Base-by-base conservation (phyloP, 2,329 filamentous ascomycete species). In the Xylaria sp. region DNA sequence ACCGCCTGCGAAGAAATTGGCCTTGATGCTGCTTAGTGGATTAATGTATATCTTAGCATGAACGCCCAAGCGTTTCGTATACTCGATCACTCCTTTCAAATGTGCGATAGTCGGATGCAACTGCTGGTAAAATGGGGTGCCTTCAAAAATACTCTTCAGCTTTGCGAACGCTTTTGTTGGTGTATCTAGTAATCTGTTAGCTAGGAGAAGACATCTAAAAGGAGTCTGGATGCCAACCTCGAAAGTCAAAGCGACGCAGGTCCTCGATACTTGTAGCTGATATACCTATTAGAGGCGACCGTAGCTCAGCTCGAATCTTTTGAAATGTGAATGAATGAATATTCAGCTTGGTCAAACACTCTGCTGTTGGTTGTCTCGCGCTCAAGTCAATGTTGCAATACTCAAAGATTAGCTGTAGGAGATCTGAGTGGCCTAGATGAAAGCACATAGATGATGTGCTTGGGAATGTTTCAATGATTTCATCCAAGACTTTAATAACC, bases 201-300 rank as follows among this genome's bases (percentile, higher is more conserved):
- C 40, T 67, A 13, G 3, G 23, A 27, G 18, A 27, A 9, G 18
- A 1, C 16, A 32, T n/a, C 9, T 44, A 53, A 35, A 13, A 13
- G 27, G 2, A 23, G 51, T 18, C 12, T 13, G 21, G 5, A 53
- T 10, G 75, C 82, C 75, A 81, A 90, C 91, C 91, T 83, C 93
- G 87, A 79, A 97, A 98, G 78, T 99, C 94, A 78, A 98, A 99
- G 5, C 91, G 90, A 73, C 93, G 89, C 65, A 99, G 85, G 75
- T 98, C 95, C 74, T 98, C 94, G 55, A 99, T 86, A 51, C 93
- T 97, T 2, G 94, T 98, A 13, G 93, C 92, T 3, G 94, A 92
- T 21, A 98, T 88, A 1, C 94, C 93, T 44, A 97, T 88, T 21
- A 91, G 81, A 2, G 93, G 89, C n/a, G 92, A 92, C 47, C 94